Evolutionary conservation across 345 rosid genomes (phyloP).

Genomic region (Turritis glabra): DNA sequence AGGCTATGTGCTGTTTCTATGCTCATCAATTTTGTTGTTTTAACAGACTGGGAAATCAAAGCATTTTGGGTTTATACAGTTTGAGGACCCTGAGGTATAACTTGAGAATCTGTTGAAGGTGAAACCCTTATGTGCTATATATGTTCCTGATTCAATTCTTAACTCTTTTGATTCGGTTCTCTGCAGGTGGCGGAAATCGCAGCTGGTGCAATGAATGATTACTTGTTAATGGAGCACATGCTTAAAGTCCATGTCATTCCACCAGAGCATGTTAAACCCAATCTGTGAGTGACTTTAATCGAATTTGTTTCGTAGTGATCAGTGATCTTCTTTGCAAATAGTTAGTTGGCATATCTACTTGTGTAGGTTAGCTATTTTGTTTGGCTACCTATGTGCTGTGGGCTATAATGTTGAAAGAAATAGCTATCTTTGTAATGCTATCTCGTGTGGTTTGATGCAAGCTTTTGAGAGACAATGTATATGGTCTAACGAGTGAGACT

Average conservation of each 20-base stretch:
- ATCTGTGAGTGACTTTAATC: constrained; percentile 51
- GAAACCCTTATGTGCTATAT: not conserved
- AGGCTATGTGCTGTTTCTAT: not conserved
- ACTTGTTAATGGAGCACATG: constrained; percentile 82
- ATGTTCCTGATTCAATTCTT: not conserved
- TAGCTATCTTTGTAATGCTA: not conserved
- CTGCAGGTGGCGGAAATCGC: constrained; percentile 89
- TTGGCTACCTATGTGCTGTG: not conserved
- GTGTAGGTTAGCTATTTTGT: not conserved
- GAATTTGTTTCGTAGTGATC: not conserved
- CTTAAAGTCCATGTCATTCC: constrained; percentile 73
- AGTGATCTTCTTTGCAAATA: not conserved
- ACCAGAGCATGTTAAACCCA: constrained; percentile 75
- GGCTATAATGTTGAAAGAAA: not conserved
- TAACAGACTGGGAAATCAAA: constrained; percentile 91
- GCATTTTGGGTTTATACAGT: constrained; percentile 90
- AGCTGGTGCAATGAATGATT: constrained; percentile 86
- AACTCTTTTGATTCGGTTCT: not conserved
- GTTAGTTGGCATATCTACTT: not conserved
- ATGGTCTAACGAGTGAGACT: not conserved
- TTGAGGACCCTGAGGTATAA: constrained; percentile 76
- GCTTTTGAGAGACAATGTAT: not conserved
- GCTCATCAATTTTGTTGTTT: not conserved
- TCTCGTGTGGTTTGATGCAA: not conserved
- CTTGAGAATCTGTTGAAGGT: not conserved